A percentile compares a stretch with the other conserved stretches of the same genome.
Evolutionary conservation across 495 filamentous ascomycete genomes (phyloP).

Genomic region (Penicillium chermesinum): DNA sequence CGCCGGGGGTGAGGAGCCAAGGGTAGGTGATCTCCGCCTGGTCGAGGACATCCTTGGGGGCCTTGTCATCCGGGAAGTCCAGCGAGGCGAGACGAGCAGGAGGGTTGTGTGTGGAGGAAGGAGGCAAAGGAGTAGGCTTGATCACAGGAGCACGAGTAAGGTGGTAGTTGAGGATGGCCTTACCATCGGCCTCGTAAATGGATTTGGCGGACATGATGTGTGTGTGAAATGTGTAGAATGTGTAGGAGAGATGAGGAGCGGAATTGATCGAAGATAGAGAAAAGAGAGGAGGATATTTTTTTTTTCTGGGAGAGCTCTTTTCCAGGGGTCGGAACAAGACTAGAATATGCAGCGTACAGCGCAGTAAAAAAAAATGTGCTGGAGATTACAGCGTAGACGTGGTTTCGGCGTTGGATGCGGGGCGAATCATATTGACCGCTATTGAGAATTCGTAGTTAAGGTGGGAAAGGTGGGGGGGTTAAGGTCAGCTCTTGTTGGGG

Average conservation of each 20-base stretch:
- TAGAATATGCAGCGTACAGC: constrained; percentile 21
- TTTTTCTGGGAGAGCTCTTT: constrained; percentile 5
- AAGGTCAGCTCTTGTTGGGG: too few species aligned
- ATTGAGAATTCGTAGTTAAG: constrained; percentile 16
- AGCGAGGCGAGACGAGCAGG: constrained; percentile 85
- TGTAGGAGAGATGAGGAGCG: constrained; percentile 10
- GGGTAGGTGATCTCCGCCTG: constrained; percentile 93
- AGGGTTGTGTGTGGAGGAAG: constrained; percentile 82
- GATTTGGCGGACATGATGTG: constrained; percentile 92
- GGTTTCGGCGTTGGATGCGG: background rate
- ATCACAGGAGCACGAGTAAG: constrained; percentile 96
- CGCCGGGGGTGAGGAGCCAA: constrained; percentile 74
- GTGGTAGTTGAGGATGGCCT: constrained; percentile 99
- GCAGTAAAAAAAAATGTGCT: constrained; percentile 26
- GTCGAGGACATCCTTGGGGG: constrained; percentile 80
- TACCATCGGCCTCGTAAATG: constrained; percentile 98
- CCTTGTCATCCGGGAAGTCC: constrained; percentile 84
- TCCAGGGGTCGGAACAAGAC: constrained; percentile 8
- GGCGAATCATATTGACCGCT: constrained; percentile 5
- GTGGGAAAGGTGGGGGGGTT: too few species aligned
- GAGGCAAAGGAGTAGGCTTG: constrained; percentile 91
- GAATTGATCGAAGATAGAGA: constrained; percentile 9
- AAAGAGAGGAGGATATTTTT: constrained; percentile 14
- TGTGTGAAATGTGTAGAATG: constrained; percentile 12
- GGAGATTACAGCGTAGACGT: constrained; percentile 34